These are phyloP conservation scores for Solanum neorickii DNA, from an alignment of 257 asterid genomes.

Conservation along the genomic window DNA sequence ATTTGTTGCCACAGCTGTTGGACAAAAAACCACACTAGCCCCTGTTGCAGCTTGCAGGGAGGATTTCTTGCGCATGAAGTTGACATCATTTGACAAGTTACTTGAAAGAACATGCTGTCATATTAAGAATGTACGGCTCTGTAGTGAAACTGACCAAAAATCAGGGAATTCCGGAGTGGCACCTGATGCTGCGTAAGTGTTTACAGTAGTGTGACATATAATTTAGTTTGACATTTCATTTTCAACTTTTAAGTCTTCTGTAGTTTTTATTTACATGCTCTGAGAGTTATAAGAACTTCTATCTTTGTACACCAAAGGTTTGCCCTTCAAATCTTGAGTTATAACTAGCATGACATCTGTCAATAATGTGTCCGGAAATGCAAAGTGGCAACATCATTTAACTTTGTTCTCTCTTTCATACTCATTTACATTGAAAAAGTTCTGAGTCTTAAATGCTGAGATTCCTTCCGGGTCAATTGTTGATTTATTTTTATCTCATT, in stretches of 20 bases:
- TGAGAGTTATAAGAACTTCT: not conserved
- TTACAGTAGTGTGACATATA: not conserved
- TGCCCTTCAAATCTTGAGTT: not conserved
- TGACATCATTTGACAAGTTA: conserved; percentile 79
- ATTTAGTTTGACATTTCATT: not conserved
- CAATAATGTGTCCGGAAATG: not conserved
- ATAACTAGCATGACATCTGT: not conserved
- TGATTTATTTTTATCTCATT: not conserved
- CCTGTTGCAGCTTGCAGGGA: conserved; percentile 88
- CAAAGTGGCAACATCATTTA: not conserved
- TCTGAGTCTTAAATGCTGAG: not conserved
- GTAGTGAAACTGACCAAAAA: conserved; percentile 72
- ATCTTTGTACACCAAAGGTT: not conserved
- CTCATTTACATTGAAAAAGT: not conserved
- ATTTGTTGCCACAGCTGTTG: conserved; percentile 33
- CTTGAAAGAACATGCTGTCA: conserved; percentile 84
- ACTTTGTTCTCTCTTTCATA: not conserved
- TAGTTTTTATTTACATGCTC: not conserved
- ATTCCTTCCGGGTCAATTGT: not conserved
- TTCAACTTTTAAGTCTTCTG: not conserved
- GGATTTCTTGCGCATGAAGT: conserved; percentile 79
- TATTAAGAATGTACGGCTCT: conserved; percentile 79
- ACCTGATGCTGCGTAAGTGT: conserved; percentile 98
- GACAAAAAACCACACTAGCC: conserved; percentile 27
- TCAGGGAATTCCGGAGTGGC: conserved; percentile 85